Evolutionary conservation across 225 moss, liverwort and hornwort genomes (phyloP), one percentile per base, ranked within the genome.

Genomic region (Asterella californica): DNA sequence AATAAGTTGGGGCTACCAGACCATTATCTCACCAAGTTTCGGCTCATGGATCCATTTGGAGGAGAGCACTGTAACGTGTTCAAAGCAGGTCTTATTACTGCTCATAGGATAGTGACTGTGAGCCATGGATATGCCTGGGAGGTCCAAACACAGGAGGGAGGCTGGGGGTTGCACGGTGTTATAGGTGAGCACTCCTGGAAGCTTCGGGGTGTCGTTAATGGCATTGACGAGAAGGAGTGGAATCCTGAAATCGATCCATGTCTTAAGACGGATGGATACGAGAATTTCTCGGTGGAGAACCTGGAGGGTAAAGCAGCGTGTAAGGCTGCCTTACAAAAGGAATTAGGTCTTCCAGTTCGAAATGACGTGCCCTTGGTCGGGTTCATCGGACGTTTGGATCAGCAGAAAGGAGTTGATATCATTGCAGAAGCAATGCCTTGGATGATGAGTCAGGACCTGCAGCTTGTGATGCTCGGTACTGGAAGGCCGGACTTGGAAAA

Each of bases 191-290:
- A 94, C 38, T 88, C 87, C 18, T 94, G 94, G 94, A 94, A 94
- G 84, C 86, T 94, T 32, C 74, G 92, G 60, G 92, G 94, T 37
- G 90, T 94, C 1, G 92, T 94, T 61, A 94, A 94, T 79, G 94
- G 92, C 34, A 94, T 94, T 21, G 94, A 94, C 54, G 90, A 90
- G 79, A 80, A 81, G 50, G 94, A 94, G 49, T 94, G 94, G 94
- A 90, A 90, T 80, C 90, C 94, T 0, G 84, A 90, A 79, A 27
- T 83, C 0, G 94, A 94, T 66, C 84, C 89, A 38, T 88, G 83
- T 73, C 85, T 94, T 3, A 83, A 89, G 57, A 80, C 74, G 4
- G 92, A 94, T 30, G 94, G 90, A 52, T 94, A 90, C 79, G 42
- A 70, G 9, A 92, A 92, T 70, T 94, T 88, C 83, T 78, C 66